These are phyloP conservation scores for Populus euphratica DNA, from an alignment of 345 rosid genomes.

Conservation along the genomic window DNA sequence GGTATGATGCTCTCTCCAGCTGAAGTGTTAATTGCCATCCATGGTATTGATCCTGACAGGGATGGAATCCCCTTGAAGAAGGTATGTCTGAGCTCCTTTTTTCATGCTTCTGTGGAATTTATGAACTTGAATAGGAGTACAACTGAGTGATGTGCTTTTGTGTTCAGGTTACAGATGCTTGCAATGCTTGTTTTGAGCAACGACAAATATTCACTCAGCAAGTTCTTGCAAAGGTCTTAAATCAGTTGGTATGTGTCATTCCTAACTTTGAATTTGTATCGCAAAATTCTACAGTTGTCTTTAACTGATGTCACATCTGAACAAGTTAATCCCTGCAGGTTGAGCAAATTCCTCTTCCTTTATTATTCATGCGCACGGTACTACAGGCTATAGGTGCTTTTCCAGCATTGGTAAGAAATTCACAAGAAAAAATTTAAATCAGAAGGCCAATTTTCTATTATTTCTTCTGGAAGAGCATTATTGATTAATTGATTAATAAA, in stretches of 20 bases:
- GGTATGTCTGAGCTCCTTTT: constrained; percentile 33
- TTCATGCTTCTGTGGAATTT: constrained; percentile 11
- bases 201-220: constrained; percentile 84
- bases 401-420: constrained; percentile 76
- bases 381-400: constrained; percentile 94
- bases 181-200: constrained; percentile 90
- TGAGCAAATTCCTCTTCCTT: constrained; percentile 96
- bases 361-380: constrained; percentile 97
- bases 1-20: constrained; percentile 71
- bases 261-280: constrained; percentile 4
- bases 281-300: background rate
- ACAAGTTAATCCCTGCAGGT: constrained; percentile 52
- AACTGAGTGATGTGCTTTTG: constrained; percentile 17
- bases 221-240: constrained; percentile 89
- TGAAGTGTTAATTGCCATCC: constrained; percentile 82
- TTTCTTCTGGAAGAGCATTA: background rate
- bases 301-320: constrained; percentile 14
- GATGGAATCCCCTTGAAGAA: constrained; percentile 91
- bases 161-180: constrained; percentile 87
- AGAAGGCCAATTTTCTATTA: background rate
- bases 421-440: background rate
- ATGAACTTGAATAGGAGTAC: constrained; percentile 9
- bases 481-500: background rate
- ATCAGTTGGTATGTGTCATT: constrained; percentile 74
- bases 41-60: constrained; percentile 85